Base-by-base conservation (phyloP, 805 yeast genomes). In the Wickerhamiella domercqiae region DNA sequence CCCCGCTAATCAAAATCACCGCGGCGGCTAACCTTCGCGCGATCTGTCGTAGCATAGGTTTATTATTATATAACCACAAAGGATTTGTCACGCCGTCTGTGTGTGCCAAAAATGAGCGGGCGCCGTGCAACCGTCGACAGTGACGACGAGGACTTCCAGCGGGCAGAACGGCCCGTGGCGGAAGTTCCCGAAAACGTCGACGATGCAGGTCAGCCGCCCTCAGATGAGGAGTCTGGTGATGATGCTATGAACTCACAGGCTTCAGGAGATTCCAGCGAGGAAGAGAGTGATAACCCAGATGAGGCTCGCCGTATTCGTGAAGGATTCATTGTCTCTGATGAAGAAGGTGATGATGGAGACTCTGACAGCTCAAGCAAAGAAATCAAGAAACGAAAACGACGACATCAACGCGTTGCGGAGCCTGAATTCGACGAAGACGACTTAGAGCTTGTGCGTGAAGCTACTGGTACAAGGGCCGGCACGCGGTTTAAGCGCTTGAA, bases 391-490 rank as follows among this genome's bases (percentile, higher is more conserved):
- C 50, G 52, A 34, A 39, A 44, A 37, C 42, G 49, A 35, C 41
- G 42, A 13, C 35, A 42, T 21, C 32, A 37, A 5, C 39, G 29
- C 17, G 35, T 29, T 2, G 40, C 29, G 3, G 55, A 45, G 16
- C 51, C 41, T 7, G 78, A 73, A 36, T 66, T 90, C 37, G 96
- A 90, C 52, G 95, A 87, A 57, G 98, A 90, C 60, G 98, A 90
- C 57, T 68, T 90, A 50, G 97, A 87, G 47, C 68, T 90, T 32
- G 66, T 90, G 39, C 69, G 84, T 36, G 43, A 37, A 5, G 35
- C 47, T 16, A 37, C 38, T 11, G 42, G 42, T 20, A 28, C 18
- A 13, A 75, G 34, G 21, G 35, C 56, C 22, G 59, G 63, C 31
- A 54, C 58, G 22, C 70, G 73, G 47, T 73, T 82, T 59, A 87